Conservation (phyloP, 495 filamentous ascomycete species). For the Penicillium simplicissimum region DNA sequence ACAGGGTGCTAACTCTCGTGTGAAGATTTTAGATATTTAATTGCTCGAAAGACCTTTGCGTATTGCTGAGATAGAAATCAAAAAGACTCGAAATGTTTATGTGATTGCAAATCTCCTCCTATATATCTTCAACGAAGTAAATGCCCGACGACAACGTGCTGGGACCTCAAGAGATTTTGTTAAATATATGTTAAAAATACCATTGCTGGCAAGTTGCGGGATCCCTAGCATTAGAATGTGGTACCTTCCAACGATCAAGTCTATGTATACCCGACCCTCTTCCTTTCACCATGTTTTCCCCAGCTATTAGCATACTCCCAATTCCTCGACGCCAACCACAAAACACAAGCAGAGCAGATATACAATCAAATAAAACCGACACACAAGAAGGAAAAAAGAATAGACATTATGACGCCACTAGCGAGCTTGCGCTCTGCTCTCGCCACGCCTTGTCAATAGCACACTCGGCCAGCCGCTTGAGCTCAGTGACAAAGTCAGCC, state of each 20-base stretch:
- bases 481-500: constrained; percentile 49
- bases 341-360: not conserved
- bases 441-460: constrained; percentile 47
- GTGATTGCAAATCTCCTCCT: too few relatives aligned
- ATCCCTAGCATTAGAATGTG: not conserved
- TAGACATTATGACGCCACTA: constrained; percentile 6
- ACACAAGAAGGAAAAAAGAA: not conserved
- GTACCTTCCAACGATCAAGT: not conserved
- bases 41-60: not conserved
- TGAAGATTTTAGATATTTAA: not conserved
- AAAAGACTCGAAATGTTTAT: not conserved
- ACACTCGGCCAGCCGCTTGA: constrained; percentile 45
- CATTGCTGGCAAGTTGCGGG: not conserved
- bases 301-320: not conserved
- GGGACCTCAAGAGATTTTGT: too few relatives aligned
- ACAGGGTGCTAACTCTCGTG: not conserved
- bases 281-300: not conserved
- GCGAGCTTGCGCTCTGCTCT: constrained; percentile 28
- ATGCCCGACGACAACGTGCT: too few relatives aligned
- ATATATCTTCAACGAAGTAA: too few relatives aligned
- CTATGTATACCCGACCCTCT: not conserved
- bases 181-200: too few relatives aligned
- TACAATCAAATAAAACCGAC: not conserved
- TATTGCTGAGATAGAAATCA: not conserved
- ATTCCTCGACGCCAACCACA: not conserved